A percentile compares a stretch with the other conserved stretches of the same genome.
Conservation (phyloP, 305 asterid genomes). For the Andrographis paniculata region DNA sequence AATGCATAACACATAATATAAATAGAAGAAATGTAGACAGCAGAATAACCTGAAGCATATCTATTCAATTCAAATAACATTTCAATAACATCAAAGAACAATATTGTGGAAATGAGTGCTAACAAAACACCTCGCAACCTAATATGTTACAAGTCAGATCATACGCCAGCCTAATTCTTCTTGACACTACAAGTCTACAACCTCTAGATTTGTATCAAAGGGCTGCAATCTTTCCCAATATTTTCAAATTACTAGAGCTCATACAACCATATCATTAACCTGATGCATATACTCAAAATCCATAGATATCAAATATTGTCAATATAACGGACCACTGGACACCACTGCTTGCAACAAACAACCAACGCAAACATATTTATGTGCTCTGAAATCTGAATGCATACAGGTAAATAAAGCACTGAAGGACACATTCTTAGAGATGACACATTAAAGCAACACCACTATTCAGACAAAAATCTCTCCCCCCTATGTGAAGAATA, state of each 20-base stretch:
- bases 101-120: neutral
- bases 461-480: neutral
- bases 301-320: neutral
- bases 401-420: neutral
- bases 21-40: neutral
- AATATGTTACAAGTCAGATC: neutral
- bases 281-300: neutral
- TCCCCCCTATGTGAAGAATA: neutral
- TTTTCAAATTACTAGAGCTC: no score
- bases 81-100: neutral
- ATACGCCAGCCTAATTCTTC: slow-evolving; percentile 4
- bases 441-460: neutral
- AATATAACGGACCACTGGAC: neutral
- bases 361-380: neutral
- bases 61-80: slow-evolving; percentile 1
- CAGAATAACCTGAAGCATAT: neutral
- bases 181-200: slow-evolving; percentile 6
- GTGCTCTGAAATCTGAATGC: neutral
- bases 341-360: neutral
- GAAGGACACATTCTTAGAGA: neutral
- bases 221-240: no score
- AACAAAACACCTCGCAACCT: neutral
- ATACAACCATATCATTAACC: neutral
- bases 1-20: neutral
- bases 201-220: neutral